A percentile compares a stretch with the other conserved stretches of the same genome.
Conservation (phyloP, 768 basidiomycete species). For the Termitomyces sp. region DNA sequence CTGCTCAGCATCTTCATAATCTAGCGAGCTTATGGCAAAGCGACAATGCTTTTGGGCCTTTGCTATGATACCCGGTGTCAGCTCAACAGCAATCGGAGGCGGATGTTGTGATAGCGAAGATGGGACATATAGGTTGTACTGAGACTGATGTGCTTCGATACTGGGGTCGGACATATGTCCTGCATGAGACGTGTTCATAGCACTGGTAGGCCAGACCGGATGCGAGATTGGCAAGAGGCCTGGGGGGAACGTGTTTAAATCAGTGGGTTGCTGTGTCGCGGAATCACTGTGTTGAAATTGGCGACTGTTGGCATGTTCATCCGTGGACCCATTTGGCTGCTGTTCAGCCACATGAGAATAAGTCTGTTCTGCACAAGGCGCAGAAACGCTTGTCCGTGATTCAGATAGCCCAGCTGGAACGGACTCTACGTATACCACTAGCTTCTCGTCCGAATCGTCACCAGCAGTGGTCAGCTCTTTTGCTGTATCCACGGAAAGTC, state of each 20-base stretch:
- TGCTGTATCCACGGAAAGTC: neutral
- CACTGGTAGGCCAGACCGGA: neutral
- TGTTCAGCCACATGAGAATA: conserved; percentile 9
- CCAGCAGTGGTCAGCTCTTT: neutral
- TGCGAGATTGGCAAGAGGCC: neutral
- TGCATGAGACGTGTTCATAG: neutral
- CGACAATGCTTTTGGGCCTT: conserved; percentile 88
- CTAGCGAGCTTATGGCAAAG: conserved; percentile 91
- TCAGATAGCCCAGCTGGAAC: neutral
- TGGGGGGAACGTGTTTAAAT: neutral
- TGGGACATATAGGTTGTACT: conserved; percentile 10
- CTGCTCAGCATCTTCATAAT: conserved; percentile 89
- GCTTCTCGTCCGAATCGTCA: neutral
- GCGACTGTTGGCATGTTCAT: neutral
- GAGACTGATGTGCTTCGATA: neutral
- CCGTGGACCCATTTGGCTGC: neutral
- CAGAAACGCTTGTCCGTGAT: conserved; percentile 6
- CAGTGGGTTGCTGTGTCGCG: neutral
- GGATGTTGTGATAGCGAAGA: conserved; percentile 16
- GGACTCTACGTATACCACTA: neutral
- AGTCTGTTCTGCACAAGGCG: conserved; percentile 1
- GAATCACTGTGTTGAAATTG: neutral
- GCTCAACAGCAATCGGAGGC: conserved; percentile 30
- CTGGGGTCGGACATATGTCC: neutral
- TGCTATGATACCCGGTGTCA: conserved; percentile 62